phyloP scores from a whole-genome alignment of 225 moss, liverwort and hornwort genomes.

The Takakia lepidozioides region DNA sequence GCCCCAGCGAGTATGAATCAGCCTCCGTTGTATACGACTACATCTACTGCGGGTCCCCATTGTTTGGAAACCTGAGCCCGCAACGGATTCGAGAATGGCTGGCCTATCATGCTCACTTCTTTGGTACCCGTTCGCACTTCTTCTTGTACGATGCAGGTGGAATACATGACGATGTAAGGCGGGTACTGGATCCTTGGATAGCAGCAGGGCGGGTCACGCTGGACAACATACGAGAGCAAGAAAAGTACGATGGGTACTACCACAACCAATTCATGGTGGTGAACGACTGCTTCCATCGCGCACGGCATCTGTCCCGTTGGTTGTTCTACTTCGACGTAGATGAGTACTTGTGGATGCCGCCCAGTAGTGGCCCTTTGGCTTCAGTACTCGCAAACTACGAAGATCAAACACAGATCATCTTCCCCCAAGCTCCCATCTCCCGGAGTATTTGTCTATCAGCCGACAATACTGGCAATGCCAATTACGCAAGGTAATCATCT shows the following conservation, averaged over 20 bases:
- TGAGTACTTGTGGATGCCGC: constrained; percentile 65
- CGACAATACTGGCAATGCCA: constrained; percentile 8
- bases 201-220: constrained; percentile 54
- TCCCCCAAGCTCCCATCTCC: constrained; percentile 64
- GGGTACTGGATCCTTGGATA: constrained; percentile 65
- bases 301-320: constrained; percentile 54
- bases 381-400: constrained; percentile 23
- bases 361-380: constrained; percentile 4
- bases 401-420: constrained; percentile 40
- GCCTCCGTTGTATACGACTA: constrained; percentile 31
- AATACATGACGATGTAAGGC: constrained; percentile 52
- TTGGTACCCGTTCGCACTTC: constrained; percentile 64
- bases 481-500: constrained; percentile 3
- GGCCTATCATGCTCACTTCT: constrained; percentile 57
- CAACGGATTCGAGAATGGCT: constrained; percentile 81
- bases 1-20: constrained; percentile 16
- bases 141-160: constrained; percentile 81
- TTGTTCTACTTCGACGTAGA: constrained; percentile 91
- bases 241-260: constrained; percentile 61
- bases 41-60: constrained; percentile 78
- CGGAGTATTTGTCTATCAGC: constrained; percentile 24
- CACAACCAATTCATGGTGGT: constrained; percentile 82
- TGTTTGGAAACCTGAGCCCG: constrained; percentile 69
- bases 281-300: constrained; percentile 77
- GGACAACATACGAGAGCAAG: constrained; percentile 57